These are phyloP conservation scores for Lentinula edodes DNA, from an alignment of 768 basidiomycete species.

Conservation along the genomic window DNA sequence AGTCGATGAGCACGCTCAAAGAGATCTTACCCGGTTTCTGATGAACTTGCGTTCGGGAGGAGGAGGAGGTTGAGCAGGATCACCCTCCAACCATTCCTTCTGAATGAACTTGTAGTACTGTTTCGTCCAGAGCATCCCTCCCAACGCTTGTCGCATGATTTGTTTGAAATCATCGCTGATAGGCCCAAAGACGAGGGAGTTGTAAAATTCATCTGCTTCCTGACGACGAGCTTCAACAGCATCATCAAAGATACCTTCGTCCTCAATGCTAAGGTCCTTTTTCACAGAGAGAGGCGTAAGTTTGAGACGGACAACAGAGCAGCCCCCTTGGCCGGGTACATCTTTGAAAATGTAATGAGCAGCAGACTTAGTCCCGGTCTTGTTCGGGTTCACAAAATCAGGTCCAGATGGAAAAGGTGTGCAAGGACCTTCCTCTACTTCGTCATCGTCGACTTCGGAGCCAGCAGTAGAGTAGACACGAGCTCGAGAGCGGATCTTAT, in stretches of 20 bases:
- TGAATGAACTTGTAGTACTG: constrained; percentile 96
- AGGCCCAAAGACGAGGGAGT: constrained; percentile 69
- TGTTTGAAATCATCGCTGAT: constrained; percentile 91
- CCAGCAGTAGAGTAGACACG: constrained; percentile 42
- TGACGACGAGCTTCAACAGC: constrained; percentile 83
- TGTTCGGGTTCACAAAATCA: constrained; percentile 79
- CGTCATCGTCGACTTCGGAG: constrained; percentile 26
- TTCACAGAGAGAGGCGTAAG: constrained; percentile 72
- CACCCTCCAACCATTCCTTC: constrained; percentile 94
- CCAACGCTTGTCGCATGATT: constrained; percentile 93
- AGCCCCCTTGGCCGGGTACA: constrained; percentile 90
- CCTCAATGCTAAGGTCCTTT: constrained; percentile 76
- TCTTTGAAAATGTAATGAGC: constrained; percentile 86
- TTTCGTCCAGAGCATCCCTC: constrained; percentile 98
- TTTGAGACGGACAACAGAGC: constrained; percentile 91
- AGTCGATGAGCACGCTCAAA: neutral
- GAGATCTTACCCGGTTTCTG: constrained; percentile 64
- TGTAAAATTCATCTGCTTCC: constrained; percentile 97
- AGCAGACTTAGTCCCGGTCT: constrained; percentile 86
- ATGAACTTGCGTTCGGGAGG: constrained; percentile 83
- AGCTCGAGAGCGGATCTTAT: constrained; percentile 37
- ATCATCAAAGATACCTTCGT: constrained; percentile 87
- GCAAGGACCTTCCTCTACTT: constrained; percentile 48
- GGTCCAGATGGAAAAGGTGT: constrained; percentile 51
- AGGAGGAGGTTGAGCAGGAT: constrained; percentile 91